Evolutionary conservation across 1,139 yeast species (phyloP).

Genomic region (Suhomyces kunorum): DNA sequence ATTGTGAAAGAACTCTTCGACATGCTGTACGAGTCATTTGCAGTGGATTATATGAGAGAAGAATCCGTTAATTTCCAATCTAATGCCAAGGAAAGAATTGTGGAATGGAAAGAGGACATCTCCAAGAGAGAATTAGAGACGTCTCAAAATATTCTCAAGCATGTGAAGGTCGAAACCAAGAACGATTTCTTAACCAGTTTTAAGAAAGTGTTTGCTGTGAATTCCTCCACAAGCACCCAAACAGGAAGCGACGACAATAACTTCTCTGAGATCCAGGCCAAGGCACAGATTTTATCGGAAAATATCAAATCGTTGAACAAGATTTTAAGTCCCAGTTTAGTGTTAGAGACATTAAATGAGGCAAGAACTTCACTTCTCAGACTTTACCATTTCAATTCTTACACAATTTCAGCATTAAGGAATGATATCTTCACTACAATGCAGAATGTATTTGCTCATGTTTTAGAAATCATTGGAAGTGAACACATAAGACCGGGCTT

Average conservation of each 20-base stretch:
- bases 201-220: constrained; percentile 58
- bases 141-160: constrained; percentile 39
- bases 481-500: constrained; percentile 81
- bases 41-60: constrained; percentile 53
- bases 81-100: constrained; percentile 28
- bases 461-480: constrained; percentile 64
- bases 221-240: constrained; percentile 19
- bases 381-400: constrained; percentile 35
- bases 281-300: constrained; percentile 46
- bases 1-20: constrained; percentile 46
- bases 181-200: constrained; percentile 57
- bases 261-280: constrained; percentile 45
- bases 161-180: constrained; percentile 44
- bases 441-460: constrained; percentile 65
- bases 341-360: constrained; percentile 39
- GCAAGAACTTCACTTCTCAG: constrained; percentile 40
- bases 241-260: constrained; percentile 24
- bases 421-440: constrained; percentile 36
- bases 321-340: constrained; percentile 43
- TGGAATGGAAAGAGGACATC: constrained; percentile 38
- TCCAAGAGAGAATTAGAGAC: constrained; percentile 45
- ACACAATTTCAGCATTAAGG: constrained; percentile 35
- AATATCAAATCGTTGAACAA: constrained; percentile 44
- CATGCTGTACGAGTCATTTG: constrained; percentile 48
- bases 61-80: constrained; percentile 37